Evolutionary conservation across 768 basidiomycete species (phyloP).

Genomic region (Daedalea quercina): DNA sequence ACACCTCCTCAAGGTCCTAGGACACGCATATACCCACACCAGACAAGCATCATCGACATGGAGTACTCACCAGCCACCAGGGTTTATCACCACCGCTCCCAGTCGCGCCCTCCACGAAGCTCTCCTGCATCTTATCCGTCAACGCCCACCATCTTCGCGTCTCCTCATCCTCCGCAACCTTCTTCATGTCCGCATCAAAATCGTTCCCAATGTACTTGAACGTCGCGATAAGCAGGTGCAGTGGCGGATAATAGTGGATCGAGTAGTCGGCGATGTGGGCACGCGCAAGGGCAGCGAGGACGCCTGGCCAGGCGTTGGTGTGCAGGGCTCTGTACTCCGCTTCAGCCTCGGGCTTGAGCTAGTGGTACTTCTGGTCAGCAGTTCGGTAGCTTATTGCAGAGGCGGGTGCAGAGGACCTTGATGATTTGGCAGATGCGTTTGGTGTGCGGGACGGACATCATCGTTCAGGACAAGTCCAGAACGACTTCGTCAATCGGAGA

Average conservation of each 20-base stretch:
- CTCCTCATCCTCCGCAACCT: constrained; percentile 54
- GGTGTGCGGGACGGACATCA: constrained; percentile 24
- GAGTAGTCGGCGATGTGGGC: constrained; percentile 72
- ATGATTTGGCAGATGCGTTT: constrained; percentile 71
- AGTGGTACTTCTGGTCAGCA: constrained; percentile 15
- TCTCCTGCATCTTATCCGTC: constrained; percentile 75
- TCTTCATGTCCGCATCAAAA: constrained; percentile 60
- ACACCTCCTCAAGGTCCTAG: constrained; percentile 51
- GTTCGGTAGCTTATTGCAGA: neutral
- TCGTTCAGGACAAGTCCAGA: neutral
- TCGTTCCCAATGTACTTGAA: constrained; percentile 70
- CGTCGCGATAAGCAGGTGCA: constrained; percentile 66
- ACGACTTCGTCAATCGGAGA: neutral
- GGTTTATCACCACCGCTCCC: constrained; percentile 64
- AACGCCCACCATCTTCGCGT: constrained; percentile 76
- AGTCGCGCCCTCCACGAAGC: constrained; percentile 59
- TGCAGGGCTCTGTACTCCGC: constrained; percentile 56
- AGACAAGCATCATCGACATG: neutral
- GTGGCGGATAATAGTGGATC: constrained; percentile 59
- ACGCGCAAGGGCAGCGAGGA: constrained; percentile 53
- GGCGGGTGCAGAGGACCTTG: constrained; percentile 34
- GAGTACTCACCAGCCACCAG: constrained; percentile 54
- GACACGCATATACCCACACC: neutral
- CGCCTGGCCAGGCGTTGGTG: constrained; percentile 59
- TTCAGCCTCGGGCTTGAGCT: constrained; percentile 46